Percentiles rank a stretch among this genome's conserved stretches.
phyloP scores from a whole-genome alignment of 495 filamentous ascomycete species.

The Penicillium maclennaniae region DNA sequence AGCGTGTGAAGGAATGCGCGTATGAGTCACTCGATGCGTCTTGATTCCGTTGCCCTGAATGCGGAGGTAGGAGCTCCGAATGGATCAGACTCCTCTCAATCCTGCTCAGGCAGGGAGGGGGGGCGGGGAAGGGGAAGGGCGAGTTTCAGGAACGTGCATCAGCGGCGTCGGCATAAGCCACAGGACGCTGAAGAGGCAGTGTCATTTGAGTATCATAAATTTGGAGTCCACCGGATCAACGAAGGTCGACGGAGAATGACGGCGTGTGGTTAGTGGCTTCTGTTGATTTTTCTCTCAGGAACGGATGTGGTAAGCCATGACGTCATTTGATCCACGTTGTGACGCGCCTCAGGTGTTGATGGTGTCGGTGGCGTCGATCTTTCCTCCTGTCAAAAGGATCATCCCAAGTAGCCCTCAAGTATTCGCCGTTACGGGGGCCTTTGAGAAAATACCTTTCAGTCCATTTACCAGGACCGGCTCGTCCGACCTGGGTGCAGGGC shows the following conservation, averaged over 20 bases:
- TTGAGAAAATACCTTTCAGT: too few species aligned
- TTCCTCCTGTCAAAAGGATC: neutral
- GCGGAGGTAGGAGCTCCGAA: neutral
- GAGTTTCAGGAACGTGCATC: neutral
- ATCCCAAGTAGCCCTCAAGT: neutral
- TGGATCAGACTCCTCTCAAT: neutral
- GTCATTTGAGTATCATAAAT: neutral
- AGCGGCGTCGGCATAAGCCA: neutral
- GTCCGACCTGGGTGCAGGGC: neutral
- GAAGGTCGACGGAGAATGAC: slow-evolving; percentile 2
- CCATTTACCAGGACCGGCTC: neutral
- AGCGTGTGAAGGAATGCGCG: neutral
- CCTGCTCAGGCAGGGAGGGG: neutral
- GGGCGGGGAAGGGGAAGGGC: neutral
- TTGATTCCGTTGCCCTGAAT: neutral
- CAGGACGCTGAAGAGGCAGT: neutral
- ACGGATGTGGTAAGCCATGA: slow-evolving; percentile 6
- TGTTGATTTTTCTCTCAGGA: slow-evolving; percentile 1
- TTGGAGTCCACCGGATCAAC: neutral
- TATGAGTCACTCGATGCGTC: neutral
- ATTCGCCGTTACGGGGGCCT: too few species aligned
- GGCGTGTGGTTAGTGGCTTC: neutral
- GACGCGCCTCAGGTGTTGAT: slow-evolving; percentile 8
- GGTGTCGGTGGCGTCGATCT: slow-evolving; percentile 6
- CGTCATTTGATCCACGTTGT: slow-evolving; percentile 10